These are phyloP conservation scores for Tetrastigma voinierianum DNA, from an alignment of 164 flowering plant species.

Conservation along the genomic window DNA sequence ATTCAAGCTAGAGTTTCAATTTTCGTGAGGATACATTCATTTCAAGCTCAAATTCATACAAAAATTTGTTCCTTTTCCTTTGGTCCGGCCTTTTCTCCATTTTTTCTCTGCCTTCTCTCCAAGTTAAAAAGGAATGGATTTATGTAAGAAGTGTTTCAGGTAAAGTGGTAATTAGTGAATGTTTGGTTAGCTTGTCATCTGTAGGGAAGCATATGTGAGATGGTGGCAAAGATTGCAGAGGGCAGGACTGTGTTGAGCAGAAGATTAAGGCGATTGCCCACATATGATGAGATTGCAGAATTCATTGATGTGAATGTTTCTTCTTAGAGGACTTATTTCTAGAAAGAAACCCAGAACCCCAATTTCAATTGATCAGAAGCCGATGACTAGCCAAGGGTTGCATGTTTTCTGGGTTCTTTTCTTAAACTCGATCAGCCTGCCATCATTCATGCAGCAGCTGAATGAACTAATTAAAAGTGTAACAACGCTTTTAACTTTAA, in stretches of 20 bases:
- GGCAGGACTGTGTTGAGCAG: constrained; percentile 37
- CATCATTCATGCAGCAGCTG: too few species aligned
- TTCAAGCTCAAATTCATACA: neutral
- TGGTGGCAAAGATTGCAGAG: constrained; percentile 51
- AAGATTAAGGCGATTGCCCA: constrained; percentile 44
- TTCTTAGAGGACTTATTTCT: constrained; percentile 30
- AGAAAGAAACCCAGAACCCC: constrained; percentile 50
- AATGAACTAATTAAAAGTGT: too few species aligned
- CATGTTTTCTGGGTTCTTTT: constrained; percentile 47
- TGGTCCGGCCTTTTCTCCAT: neutral
- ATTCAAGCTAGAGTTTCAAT: too few species aligned
- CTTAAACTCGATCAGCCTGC: neutral
- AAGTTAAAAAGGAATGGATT: neutral
- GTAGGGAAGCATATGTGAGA: constrained; percentile 51
- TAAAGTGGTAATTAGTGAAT: constrained; percentile 41
- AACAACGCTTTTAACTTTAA: too few species aligned
- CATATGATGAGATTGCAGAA: constrained; percentile 45
- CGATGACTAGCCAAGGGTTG: constrained; percentile 27
- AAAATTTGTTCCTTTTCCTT: neutral
- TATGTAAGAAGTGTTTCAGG: constrained; percentile 9
- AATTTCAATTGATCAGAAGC: constrained; percentile 52
- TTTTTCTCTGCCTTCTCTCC: neutral
- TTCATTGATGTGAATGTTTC: constrained; percentile 22
- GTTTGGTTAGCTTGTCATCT: constrained; percentile 57
- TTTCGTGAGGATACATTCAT: too few species aligned